Percentiles rank a stretch among this genome's conserved stretches.
Evolutionary conservation across 306 rosid genomes (phyloP).

Genomic region (Cyamopsis tetragonoloba): DNA sequence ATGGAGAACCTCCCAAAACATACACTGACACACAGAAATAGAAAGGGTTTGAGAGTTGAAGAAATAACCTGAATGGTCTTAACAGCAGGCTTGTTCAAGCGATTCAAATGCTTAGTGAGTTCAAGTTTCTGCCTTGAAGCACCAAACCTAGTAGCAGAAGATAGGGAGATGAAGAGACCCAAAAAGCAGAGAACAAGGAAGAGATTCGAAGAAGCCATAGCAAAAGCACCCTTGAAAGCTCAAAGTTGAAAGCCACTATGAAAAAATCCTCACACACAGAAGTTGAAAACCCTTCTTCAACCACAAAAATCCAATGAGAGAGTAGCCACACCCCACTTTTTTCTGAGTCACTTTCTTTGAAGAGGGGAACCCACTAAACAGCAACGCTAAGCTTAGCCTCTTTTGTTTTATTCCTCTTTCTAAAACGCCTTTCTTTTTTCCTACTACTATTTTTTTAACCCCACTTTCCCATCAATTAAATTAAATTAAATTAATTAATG

Average conservation of each 20-base stretch:
- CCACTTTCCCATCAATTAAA: conserved; percentile 23
- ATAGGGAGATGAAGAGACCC: conserved; percentile 44
- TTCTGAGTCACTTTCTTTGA: conserved; percentile 20
- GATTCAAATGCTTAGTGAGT: conserved; percentile 72
- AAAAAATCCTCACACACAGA: no score
- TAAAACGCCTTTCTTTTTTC: background rate
- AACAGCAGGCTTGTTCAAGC: conserved; percentile 78
- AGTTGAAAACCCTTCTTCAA: background rate
- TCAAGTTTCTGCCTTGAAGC: conserved; percentile 74
- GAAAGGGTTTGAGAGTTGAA: background rate
- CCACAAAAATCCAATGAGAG: background rate
- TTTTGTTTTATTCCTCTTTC: conserved; percentile 35
- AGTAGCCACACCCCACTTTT: background rate
- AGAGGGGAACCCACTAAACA: conserved; percentile 15
- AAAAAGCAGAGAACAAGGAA: conserved; percentile 36
- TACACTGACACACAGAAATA: background rate
- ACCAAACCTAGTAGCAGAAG: conserved; percentile 62
- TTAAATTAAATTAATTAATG: background rate
- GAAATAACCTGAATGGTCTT: conserved; percentile 68
- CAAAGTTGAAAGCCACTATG: conserved; percentile 5
- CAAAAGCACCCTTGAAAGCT: conserved; percentile 23
- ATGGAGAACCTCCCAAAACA: background rate
- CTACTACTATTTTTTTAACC: conserved; percentile 27
- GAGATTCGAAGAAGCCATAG: conserved; percentile 27
- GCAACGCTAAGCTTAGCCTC: conserved; percentile 13